Percentiles rank a stretch among this genome's conserved stretches.
Evolutionary conservation across 139 green algal species (phyloP).

Genomic region (Chlorella sp.): DNA sequence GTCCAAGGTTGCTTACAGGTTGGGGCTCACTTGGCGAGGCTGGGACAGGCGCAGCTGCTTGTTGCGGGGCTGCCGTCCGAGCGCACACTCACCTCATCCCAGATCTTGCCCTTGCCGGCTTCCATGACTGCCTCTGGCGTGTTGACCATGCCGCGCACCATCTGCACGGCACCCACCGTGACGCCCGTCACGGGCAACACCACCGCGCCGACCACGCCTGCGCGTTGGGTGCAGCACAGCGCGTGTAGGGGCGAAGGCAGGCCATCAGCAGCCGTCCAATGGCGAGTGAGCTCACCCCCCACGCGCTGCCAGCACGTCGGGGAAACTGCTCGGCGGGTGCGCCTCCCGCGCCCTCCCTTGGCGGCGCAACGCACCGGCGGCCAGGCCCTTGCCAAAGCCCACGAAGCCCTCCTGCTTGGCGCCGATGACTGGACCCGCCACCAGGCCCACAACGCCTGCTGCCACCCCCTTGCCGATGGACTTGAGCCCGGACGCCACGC

Average conservation of each 20-base stretch:
- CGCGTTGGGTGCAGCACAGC: no score
- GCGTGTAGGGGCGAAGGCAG: no score
- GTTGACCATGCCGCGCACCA: conserved; percentile 66
- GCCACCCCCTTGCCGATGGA: conserved; percentile 39
- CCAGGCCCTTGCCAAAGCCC: conserved; percentile 74
- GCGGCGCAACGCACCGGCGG: conserved; percentile 42
- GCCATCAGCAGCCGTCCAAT: no score
- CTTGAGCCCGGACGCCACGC: conserved; percentile 35
- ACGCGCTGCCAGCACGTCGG: no score
- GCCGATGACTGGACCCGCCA: conserved; percentile 68
- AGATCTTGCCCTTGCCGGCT: conserved; percentile 45
- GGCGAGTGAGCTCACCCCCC: no score
- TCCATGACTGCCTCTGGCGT: conserved; percentile 59
- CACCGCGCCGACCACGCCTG: conserved; percentile 68
- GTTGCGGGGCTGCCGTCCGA: no score
- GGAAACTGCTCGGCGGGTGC: no score
- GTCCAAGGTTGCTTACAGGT: no score
- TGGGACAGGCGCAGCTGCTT: no score
- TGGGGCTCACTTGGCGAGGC: no score
- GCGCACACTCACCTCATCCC: conserved; percentile 58
- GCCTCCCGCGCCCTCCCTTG: no score
- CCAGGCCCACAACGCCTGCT: conserved; percentile 47
- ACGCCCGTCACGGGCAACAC: conserved; percentile 74
- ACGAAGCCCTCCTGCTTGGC: conserved; percentile 54
- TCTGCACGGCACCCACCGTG: conserved; percentile 50